A percentile compares a stretch with the other conserved stretches of the same genome.
These are phyloP conservation scores for Rhodocollybia butyracea DNA, from an alignment of 768 basidiomycete genomes.

Conservation along the genomic window DNA sequence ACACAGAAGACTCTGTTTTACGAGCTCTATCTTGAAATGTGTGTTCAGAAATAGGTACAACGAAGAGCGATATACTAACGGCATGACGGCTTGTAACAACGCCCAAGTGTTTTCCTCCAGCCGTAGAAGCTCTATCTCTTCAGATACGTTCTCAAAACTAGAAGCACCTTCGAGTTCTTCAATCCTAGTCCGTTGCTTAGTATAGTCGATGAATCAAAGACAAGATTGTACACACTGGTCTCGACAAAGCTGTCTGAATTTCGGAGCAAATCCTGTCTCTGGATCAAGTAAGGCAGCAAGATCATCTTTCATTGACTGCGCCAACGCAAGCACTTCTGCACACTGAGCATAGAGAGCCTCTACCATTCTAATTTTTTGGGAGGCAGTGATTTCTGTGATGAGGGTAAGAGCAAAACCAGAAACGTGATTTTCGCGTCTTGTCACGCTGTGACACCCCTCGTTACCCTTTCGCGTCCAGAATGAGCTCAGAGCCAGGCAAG, in stretches of 20 bases:
- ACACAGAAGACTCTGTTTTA: conserved; percentile 51
- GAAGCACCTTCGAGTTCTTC: conserved; percentile 44
- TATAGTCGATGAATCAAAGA: not conserved
- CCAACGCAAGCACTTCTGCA: conserved; percentile 62
- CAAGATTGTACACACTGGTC: conserved; percentile 47
- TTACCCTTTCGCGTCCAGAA: not conserved
- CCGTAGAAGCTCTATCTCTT: conserved; percentile 60
- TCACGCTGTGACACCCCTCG: not conserved
- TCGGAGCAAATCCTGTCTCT: conserved; percentile 67
- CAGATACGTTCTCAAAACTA: conserved; percentile 31
- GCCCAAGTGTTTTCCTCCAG: conserved; percentile 84
- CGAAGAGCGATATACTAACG: conserved; percentile 42
- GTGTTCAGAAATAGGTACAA: not conserved
- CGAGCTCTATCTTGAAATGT: conserved; percentile 45
- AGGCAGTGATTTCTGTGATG: not conserved
- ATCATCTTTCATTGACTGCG: conserved; percentile 55
- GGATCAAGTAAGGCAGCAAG: conserved; percentile 62
- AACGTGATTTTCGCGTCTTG: not conserved
- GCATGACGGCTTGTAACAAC: conserved; percentile 72
- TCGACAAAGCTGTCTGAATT: conserved; percentile 46
- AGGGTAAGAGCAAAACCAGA: not conserved
- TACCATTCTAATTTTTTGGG: conserved; percentile 30
- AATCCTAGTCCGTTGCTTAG: conserved; percentile 32
- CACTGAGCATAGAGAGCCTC: conserved; percentile 59
- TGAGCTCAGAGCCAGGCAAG: not conserved